These are phyloP conservation scores for Priceomyces medius DNA, from an alignment of 805 yeast genomes.

Conservation along the genomic window DNA sequence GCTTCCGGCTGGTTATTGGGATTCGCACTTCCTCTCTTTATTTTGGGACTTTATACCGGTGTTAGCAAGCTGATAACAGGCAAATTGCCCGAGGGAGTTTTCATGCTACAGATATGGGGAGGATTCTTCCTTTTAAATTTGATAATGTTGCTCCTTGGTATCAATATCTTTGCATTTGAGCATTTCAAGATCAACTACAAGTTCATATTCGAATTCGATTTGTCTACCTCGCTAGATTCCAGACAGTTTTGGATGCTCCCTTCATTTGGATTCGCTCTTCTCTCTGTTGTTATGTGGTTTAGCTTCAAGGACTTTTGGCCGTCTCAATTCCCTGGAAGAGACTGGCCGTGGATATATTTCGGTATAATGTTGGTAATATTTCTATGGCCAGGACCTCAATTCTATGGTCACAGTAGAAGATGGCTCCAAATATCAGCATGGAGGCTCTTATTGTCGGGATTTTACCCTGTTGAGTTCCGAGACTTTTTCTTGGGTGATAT, in stretches of 20 bases:
- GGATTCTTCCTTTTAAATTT: slow-evolving; percentile 73
- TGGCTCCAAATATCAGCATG: slow-evolving; percentile 76
- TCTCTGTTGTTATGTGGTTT: slow-evolving; percentile 69
- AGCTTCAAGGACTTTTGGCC: slow-evolving; percentile 74
- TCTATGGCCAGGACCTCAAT: slow-evolving; percentile 59
- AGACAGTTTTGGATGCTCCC: slow-evolving; percentile 68
- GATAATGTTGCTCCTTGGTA: slow-evolving; percentile 60
- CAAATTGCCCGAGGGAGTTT: slow-evolving; percentile 53
- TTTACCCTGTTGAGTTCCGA: slow-evolving; percentile 91
- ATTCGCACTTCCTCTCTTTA: slow-evolving; percentile 63
- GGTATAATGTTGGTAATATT: slow-evolving; percentile 50
- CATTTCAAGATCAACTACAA: slow-evolving; percentile 78
- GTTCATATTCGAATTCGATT: slow-evolving; percentile 86
- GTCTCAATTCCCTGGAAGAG: slow-evolving; percentile 54
- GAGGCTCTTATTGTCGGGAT: slow-evolving; percentile 76
- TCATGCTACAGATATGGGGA: slow-evolving; percentile 84
- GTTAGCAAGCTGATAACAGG: slow-evolving; percentile 38
- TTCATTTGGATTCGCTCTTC: slow-evolving; percentile 51
- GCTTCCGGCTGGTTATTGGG: slow-evolving; percentile 71
- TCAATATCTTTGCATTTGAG: slow-evolving; percentile 74
- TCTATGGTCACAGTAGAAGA: slow-evolving; percentile 61
- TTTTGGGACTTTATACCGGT: slow-evolving; percentile 56
- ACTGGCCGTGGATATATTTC: slow-evolving; percentile 79
- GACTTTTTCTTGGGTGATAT: slow-evolving; percentile 95
- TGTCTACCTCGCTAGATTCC: slow-evolving; percentile 61